These are phyloP conservation scores for Acer saccharum DNA, from an alignment of 345 rosid species.

Conservation along the genomic window DNA sequence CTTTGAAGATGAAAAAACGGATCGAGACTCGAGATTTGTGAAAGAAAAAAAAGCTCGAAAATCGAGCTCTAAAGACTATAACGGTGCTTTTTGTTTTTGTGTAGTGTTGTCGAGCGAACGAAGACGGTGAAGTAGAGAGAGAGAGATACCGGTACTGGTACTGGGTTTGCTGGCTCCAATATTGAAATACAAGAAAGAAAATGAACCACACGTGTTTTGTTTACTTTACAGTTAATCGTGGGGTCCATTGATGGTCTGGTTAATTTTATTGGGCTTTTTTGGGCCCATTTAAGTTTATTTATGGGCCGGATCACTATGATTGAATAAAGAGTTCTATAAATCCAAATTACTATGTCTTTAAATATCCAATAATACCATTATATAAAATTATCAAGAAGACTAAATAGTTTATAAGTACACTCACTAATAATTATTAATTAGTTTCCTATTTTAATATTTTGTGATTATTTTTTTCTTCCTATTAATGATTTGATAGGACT, in stretches of 20 bases:
- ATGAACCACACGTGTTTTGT: neutral
- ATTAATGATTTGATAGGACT: no score
- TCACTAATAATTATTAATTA: no score
- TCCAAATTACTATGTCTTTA: no score
- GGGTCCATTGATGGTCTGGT: neutral
- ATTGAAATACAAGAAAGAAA: neutral
- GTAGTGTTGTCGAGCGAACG: neutral
- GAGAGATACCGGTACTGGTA: neutral
- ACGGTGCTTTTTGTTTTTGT: neutral
- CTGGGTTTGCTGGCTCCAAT: neutral
- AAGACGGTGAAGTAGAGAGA: neutral
- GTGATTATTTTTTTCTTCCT: no score
- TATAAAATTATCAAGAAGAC: no score
- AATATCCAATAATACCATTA: no score
- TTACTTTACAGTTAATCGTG: neutral
- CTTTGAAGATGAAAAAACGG: neutral
- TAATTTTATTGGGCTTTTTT: neutral
- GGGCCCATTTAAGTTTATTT: neutral
- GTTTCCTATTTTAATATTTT: no score
- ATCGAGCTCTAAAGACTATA: neutral
- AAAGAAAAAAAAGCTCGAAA: no score
- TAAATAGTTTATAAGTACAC: no score
- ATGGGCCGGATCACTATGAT: neutral
- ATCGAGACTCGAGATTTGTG: neutral
- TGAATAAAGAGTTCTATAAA: no score